phyloP scores from a whole-genome alignment of 176 grass and related monocot species.

The Zoysia pacifica region DNA sequence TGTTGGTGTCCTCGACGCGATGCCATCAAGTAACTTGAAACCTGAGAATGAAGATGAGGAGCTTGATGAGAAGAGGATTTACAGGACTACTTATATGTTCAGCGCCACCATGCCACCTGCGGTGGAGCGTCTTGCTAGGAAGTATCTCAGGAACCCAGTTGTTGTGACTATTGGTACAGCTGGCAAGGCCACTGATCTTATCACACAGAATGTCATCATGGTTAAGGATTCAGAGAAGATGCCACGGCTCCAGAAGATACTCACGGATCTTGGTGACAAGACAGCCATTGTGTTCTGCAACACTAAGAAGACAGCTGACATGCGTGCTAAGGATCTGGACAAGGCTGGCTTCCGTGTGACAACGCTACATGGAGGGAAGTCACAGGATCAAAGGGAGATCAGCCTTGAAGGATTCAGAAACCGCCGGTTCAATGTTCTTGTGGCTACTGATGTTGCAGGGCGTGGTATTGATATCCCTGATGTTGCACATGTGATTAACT shows the following conservation, averaged over 20 bases:
- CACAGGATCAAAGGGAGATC: slow-evolving; percentile 95
- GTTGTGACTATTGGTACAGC: slow-evolving; percentile 97
- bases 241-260: slow-evolving; percentile 74
- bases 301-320: slow-evolving; percentile 90
- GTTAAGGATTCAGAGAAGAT: slow-evolving; percentile 89
- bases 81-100: slow-evolving; percentile 98
- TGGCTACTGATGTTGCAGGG: slow-evolving; percentile 93
- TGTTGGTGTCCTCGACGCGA: slow-evolving; percentile 87
- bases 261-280: slow-evolving; percentile 86
- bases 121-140: slow-evolving; percentile 91
- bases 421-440: slow-evolving; percentile 93
- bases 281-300: slow-evolving; percentile 96
- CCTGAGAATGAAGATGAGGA: slow-evolving; percentile 99
- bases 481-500: slow-evolving; percentile 97
- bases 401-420: slow-evolving; percentile 96
- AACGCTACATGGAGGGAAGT: slow-evolving; percentile 89
- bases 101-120: slow-evolving; percentile 97
- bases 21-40: slow-evolving; percentile 99
- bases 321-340: slow-evolving; percentile 84
- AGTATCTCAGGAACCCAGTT: slow-evolving; percentile 94
- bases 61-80: slow-evolving; percentile 92
- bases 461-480: slow-evolving; percentile 99
- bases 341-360: slow-evolving; percentile 85
- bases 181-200: slow-evolving; percentile 94
- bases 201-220: slow-evolving; percentile 92